A percentile compares a stretch with the other conserved stretches of the same genome.
These are phyloP conservation scores for Fusarium sulawesiense DNA, from an alignment of 2,329 filamentous ascomycete genomes.

Conservation along the genomic window DNA sequence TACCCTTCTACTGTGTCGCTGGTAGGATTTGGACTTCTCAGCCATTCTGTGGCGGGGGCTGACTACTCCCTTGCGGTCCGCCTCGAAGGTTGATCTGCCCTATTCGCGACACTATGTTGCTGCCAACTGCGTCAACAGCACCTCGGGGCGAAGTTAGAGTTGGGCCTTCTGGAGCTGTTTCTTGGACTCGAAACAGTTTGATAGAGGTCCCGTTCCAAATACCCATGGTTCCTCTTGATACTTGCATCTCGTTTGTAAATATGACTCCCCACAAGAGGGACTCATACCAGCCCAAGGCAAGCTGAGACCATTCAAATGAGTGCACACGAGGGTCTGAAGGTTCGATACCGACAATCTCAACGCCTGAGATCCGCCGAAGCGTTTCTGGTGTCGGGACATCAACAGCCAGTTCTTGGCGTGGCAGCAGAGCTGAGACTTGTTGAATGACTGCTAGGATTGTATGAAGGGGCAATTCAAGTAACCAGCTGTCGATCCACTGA, in stretches of 20 bases:
- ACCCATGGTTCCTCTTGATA: constrained; percentile 86
- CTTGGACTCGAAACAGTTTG: constrained; percentile 89
- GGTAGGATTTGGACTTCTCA: constrained; percentile 11
- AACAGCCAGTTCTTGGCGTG: constrained; percentile 59
- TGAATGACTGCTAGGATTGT: constrained; percentile 83
- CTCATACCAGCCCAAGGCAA: constrained; percentile 95
- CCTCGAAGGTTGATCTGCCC: constrained; percentile 80
- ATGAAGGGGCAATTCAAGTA: constrained; percentile 90
- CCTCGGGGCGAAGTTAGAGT: constrained; percentile 86
- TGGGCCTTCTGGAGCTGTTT: constrained; percentile 82
- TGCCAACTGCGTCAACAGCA: constrained; percentile 92
- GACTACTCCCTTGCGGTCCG: constrained; percentile 43
- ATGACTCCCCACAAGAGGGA: constrained; percentile 93
- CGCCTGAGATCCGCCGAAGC: constrained; percentile 66
- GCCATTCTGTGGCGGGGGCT: constrained; percentile 32
- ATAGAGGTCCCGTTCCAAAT: constrained; percentile 94
- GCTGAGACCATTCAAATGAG: constrained; percentile 92
- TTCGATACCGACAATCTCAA: constrained; percentile 78
- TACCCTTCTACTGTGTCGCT: not conserved
- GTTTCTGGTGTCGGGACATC: constrained; percentile 59
- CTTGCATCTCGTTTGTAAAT: constrained; percentile 89
- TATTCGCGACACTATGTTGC: constrained; percentile 87
- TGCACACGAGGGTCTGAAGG: constrained; percentile 81
- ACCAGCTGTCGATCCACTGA: constrained; percentile 92
- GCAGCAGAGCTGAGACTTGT: constrained; percentile 69